Percentiles rank a stretch among this genome's conserved stretches.
Conservation (phyloP, 2,329 filamentous ascomycete species). For the Lomentospora prolificans region DNA sequence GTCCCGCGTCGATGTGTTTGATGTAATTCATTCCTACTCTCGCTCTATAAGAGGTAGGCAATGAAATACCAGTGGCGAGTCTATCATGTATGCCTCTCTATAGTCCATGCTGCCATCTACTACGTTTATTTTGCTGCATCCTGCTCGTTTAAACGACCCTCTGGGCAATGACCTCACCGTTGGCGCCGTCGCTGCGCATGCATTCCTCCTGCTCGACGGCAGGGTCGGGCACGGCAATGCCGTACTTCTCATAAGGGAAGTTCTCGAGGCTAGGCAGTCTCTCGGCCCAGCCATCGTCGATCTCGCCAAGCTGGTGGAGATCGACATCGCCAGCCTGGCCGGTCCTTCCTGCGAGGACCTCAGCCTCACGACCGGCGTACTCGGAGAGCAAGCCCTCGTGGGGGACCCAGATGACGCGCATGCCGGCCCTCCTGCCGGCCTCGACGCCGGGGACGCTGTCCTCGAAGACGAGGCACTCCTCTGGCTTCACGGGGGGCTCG, state of each 20-base stretch:
- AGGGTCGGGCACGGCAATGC: conserved; percentile 35
- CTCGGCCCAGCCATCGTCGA: conserved; percentile 52
- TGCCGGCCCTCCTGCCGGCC: conserved; percentile 78
- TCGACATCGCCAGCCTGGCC: conserved; percentile 53
- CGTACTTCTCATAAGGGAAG: conserved; percentile 51
- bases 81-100: no score
- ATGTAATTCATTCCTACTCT: no score
- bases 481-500: conserved; percentile 58
- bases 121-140: background rate
- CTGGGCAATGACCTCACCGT: background rate
- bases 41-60: no score
- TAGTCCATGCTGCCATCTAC: no score
- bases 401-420: conserved; percentile 90
- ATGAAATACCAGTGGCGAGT: no score
- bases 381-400: conserved; percentile 69
- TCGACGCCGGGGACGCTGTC: conserved; percentile 92
- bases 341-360: conserved; percentile 75
- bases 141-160: no score
- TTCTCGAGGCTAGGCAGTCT: conserved; percentile 38
- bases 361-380: conserved; percentile 64
- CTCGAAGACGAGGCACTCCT: conserved; percentile 93
- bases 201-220: conserved; percentile 29
- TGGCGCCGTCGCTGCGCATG: conserved; percentile 28
- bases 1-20: no score
- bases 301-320: conserved; percentile 44